These are phyloP conservation scores for Thelonectria rubi DNA, from an alignment of 2,329 filamentous ascomycete genomes.

Conservation along the genomic window DNA sequence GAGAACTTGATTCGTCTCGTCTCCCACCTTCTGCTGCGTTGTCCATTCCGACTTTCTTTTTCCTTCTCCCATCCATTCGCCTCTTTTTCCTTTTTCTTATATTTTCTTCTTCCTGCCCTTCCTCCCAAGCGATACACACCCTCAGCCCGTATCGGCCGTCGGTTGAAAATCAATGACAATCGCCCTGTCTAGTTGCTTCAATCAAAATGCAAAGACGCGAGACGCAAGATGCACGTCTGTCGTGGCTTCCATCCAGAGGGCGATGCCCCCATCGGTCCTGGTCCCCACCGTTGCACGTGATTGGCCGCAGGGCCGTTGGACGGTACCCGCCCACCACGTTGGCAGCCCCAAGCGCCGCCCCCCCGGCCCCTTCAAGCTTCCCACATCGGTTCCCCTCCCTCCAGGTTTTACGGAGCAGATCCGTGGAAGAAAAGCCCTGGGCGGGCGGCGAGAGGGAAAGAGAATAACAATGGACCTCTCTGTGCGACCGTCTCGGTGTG, in stretches of 20 bases:
- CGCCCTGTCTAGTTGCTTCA: conserved; percentile 6
- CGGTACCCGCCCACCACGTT: conserved; percentile 16
- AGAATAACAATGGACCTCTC: too few species aligned
- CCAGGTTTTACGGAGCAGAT: not conserved
- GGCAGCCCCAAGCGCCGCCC: conserved; percentile 6
- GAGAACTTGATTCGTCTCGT: not conserved
- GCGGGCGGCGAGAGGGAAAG: too few species aligned
- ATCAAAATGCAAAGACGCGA: conserved; percentile 21
- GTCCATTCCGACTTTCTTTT: not conserved
- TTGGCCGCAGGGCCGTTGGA: conserved; percentile 26
- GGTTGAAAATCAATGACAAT: conserved; percentile 4
- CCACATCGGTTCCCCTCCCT: conserved; percentile 8
- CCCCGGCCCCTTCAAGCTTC: conserved; percentile 2
- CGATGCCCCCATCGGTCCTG: conserved; percentile 31
- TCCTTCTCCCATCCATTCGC: not conserved
- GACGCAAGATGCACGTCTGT: conserved; percentile 52
- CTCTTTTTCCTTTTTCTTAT: not conserved
- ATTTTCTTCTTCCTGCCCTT: not conserved
- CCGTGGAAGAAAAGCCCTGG: not conserved
- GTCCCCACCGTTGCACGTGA: conserved; percentile 33
- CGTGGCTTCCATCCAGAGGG: conserved; percentile 60
- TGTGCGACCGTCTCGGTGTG: conserved; percentile 22
- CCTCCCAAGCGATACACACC: not conserved
- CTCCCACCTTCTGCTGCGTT: conserved; percentile 1
- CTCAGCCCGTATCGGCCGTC: not conserved